Conservation (phyloP, 208 protist species). For the Trypanosoma platydactyli region DNA sequence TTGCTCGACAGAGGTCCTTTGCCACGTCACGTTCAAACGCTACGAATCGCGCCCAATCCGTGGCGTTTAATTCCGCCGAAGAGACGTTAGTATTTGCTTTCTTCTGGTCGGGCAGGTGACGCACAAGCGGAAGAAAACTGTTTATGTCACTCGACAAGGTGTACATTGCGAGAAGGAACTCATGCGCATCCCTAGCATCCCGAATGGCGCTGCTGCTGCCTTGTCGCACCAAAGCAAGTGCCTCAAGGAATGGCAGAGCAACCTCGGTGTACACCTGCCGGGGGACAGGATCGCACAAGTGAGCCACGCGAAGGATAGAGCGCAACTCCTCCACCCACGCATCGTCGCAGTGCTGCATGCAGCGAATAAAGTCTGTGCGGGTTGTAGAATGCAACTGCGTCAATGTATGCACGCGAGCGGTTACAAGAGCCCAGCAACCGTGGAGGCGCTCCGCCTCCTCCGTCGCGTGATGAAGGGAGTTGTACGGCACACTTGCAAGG, state of each 20-base stretch:
- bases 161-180: constrained; percentile 61
- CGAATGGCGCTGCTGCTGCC: constrained; percentile 13
- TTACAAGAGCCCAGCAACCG: constrained; percentile 60
- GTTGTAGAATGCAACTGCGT: constrained; percentile 22
- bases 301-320: constrained; percentile 27
- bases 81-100: neutral
- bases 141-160: constrained; percentile 36
- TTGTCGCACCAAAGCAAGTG: constrained; percentile 38
- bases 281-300: constrained; percentile 54
- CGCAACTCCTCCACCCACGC: constrained; percentile 43
- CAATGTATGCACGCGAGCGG: constrained; percentile 45
- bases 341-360: constrained; percentile 3
- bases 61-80: constrained; percentile 44
- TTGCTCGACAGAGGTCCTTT: constrained; percentile 56
- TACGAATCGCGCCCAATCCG: constrained; percentile 67
- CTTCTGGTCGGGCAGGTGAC: constrained; percentile 14
- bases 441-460: constrained; percentile 52
- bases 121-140: constrained; percentile 51
- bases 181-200: constrained; percentile 59
- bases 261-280: constrained; percentile 42
- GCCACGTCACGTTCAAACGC: constrained; percentile 69
- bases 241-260: constrained; percentile 63
- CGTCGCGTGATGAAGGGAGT: constrained; percentile 27
- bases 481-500: constrained; percentile 46
- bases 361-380: constrained; percentile 20